Evolutionary conservation across 2,329 filamentous ascomycete species (phyloP), one percentile per base, ranked within the genome.

Genomic region (Tolypocladium guangdongense): DNA sequence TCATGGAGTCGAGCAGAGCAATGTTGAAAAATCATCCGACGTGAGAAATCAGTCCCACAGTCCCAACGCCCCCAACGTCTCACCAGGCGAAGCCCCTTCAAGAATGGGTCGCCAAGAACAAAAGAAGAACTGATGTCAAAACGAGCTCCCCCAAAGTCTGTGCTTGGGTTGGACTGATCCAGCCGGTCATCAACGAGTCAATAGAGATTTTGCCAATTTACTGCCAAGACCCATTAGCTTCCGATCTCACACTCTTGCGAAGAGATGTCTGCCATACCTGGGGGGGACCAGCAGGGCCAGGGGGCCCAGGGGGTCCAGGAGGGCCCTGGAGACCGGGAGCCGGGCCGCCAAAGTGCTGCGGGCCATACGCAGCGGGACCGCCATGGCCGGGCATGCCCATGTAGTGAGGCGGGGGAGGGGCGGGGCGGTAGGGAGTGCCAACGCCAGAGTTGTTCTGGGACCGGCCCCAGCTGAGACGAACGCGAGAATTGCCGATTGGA

Each of bases 391-490:
- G 72, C 69, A 75, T 73, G 54, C 71, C 71, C 67, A 77, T 75
- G 69, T 78, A 80, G 66, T 80, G 77, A 55, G 77, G 77, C 43
- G 77, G 77, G 48, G 77, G 77, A 53, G 93, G 93, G 50, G 93
- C 93, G 58, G 93, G 93, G 59, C 93, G 88, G 75, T 99, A 97
- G 55, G 93, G 93, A 62, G 93, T 97, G 60, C 93, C 93, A 56
- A 95, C 93, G 54, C 93, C 93, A 57, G 92, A 97, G 80, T 99
- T 99, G 83, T 97, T 99, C 80, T 99, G 93, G 53, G 88, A 95
- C 59, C 93, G 88, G 59, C 93, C 93, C 93, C 93, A 99, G 70
- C 90, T 96, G 61, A 99, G 82, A 65, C 93, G 90, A 56, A 99
- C 93, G 60, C 93, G 90, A 48, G 92, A 97, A 80, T 99, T 99